Conservation (phyloP, 2,329 filamentous ascomycete species). For the Ophiostoma pallidulum region DNA sequence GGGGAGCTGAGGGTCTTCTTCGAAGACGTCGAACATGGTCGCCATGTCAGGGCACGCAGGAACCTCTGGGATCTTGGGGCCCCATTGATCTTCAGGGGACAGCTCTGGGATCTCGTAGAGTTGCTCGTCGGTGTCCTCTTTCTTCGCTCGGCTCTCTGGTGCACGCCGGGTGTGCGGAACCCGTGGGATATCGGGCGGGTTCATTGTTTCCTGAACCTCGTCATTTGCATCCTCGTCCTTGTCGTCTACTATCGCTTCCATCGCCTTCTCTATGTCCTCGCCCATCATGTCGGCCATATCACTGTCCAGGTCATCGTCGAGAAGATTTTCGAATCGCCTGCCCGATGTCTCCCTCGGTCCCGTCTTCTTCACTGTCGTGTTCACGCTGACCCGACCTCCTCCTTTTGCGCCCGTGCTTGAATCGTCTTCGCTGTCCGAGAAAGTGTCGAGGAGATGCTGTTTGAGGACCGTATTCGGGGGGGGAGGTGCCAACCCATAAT, state of each 20-base stretch:
- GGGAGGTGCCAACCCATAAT: not conserved
- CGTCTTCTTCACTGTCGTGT: no score
- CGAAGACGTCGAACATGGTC: no score
- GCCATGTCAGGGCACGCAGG: no score
- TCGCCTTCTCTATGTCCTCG: constrained; percentile 14
- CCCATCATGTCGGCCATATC: not conserved
- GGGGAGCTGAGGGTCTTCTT: no score
- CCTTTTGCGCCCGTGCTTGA: not conserved
- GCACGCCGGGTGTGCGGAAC: no score
- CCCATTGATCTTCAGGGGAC: no score
- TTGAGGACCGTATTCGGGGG: not conserved
- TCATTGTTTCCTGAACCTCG: constrained; percentile 14
- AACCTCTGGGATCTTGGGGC: not conserved
- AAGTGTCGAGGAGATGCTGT: not conserved
- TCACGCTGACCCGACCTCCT: not conserved
- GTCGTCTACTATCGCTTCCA: not conserved
- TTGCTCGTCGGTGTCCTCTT: no score
- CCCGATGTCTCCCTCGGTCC: no score
- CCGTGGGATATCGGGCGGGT: not conserved
- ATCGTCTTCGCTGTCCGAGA: not conserved
- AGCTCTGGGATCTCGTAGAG: no score
- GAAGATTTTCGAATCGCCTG: not conserved
- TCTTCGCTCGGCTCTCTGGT: no score
- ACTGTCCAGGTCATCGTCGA: not conserved
- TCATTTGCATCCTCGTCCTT: constrained; percentile 17